Evolutionary conservation across 805 yeast species (phyloP).

Genomic region (Monosporozyma unispora): DNA sequence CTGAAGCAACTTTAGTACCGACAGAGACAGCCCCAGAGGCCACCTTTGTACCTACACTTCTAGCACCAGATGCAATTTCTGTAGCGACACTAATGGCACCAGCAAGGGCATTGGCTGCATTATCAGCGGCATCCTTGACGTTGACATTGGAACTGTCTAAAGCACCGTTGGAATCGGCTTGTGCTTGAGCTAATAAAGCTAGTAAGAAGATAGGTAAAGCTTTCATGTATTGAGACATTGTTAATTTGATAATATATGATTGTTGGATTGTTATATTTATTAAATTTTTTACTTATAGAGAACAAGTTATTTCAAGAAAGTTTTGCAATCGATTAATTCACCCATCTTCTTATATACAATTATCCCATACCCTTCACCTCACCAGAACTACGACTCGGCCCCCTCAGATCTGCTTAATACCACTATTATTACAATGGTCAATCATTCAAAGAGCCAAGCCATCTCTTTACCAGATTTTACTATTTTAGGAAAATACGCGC

Average conservation of each 20-base stretch:
- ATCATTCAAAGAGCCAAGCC: too few species aligned
- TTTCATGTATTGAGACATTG: background rate
- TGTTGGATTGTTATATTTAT: too few species aligned
- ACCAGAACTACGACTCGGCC: too few species aligned
- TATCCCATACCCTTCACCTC: too few species aligned
- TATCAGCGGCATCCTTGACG: background rate
- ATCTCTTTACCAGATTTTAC: too few species aligned
- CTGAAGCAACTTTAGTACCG: background rate
- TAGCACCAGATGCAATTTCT: background rate
- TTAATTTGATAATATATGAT: background rate
- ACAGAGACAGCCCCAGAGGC: background rate
- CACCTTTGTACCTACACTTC: background rate
- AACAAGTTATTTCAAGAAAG: too few species aligned
- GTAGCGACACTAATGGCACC: constrained; percentile 2
- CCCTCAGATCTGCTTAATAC: too few species aligned
- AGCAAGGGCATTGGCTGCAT: background rate
- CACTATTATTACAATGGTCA: too few species aligned
- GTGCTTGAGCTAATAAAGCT: background rate
- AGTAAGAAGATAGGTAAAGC: background rate
- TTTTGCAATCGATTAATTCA: too few species aligned
- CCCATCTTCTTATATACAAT: too few species aligned
- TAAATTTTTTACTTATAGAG: too few species aligned
- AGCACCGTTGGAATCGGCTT: background rate
- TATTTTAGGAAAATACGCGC: too few species aligned
- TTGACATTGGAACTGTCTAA: background rate